Evolutionary conservation across 2,329 filamentous ascomycete species (phyloP).

Genomic region (Gyromitra esculenta): DNA sequence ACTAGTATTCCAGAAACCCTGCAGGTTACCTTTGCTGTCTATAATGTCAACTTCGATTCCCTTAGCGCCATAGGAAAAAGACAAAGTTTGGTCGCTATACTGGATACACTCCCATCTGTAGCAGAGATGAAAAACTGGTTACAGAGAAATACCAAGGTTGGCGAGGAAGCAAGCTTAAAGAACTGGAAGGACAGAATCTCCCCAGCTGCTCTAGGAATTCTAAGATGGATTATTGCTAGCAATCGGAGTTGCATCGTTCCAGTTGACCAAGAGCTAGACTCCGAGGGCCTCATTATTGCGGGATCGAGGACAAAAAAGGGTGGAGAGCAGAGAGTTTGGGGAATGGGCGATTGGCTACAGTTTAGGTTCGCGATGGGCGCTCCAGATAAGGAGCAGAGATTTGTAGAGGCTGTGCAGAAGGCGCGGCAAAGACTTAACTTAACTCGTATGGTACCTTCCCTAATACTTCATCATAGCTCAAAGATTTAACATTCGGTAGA

Average conservation of each 20-base stretch:
- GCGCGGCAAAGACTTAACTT: slow-evolving; percentile 59
- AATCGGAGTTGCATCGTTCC: slow-evolving; percentile 88
- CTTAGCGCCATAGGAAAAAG: slow-evolving; percentile 64
- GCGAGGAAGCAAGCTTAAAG: slow-evolving; percentile 57
- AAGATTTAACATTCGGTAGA: slow-evolving; percentile 62
- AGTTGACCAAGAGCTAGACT: slow-evolving; percentile 62
- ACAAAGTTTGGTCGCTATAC: slow-evolving; percentile 65
- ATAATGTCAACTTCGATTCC: slow-evolving; percentile 69
- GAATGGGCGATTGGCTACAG: slow-evolving; percentile 76
- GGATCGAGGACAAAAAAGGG: slow-evolving; percentile 11
- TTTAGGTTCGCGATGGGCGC: slow-evolving; percentile 89
- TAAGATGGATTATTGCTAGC: slow-evolving; percentile 90
- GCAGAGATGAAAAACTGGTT: slow-evolving; percentile 67
- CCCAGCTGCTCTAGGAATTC: slow-evolving; percentile 71
- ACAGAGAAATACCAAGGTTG: slow-evolving; percentile 57
- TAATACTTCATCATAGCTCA: slow-evolving; percentile 54
- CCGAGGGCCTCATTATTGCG: slow-evolving; percentile 33
- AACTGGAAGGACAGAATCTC: slow-evolving; percentile 71
- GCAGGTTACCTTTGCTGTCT: slow-evolving; percentile 60
- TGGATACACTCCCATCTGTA: slow-evolving; percentile 72
- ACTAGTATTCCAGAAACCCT: slow-evolving; percentile 18
- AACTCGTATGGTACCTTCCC: slow-evolving; percentile 39
- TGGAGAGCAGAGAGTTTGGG: slow-evolving; percentile 67
- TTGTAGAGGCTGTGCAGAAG: slow-evolving; percentile 70
- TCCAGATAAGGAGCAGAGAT: slow-evolving; percentile 83